Percentiles rank a stretch among this genome's conserved stretches.
Conservation (phyloP, 176 grass and related monocot species). For the Bothriochloa decipiens region DNA sequence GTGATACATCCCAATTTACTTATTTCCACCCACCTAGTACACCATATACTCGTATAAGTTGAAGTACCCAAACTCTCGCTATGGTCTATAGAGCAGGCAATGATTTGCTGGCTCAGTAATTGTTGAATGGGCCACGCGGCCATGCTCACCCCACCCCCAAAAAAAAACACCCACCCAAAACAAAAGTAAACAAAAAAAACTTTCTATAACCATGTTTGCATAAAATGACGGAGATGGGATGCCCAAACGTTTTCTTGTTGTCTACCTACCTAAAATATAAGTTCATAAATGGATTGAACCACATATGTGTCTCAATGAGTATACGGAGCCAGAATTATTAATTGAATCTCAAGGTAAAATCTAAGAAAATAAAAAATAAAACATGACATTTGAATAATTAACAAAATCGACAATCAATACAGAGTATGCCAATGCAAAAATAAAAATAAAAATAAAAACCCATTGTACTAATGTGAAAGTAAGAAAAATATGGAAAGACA, state of each 20-base stretch:
- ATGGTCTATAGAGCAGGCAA: background rate
- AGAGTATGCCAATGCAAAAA: background rate
- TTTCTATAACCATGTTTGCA: slow-evolving; percentile 21
- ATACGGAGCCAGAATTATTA: background rate
- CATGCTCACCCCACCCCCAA: too few relatives aligned
- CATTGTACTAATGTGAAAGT: slow-evolving; percentile 9
- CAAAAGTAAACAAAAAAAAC: background rate
- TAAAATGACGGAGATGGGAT: slow-evolving; percentile 27
- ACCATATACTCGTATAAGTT: background rate
- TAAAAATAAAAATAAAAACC: too few relatives aligned
- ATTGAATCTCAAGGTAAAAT: slow-evolving; percentile 14
- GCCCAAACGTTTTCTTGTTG: background rate
- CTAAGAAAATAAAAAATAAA: background rate
- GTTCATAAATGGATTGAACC: slow-evolving; percentile 19
- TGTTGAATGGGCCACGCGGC: background rate
- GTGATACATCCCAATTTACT: slow-evolving; percentile 13
- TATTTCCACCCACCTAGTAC: slow-evolving; percentile 1
- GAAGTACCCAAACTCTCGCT: slow-evolving; percentile 30
- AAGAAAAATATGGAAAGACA: slow-evolving; percentile 8
- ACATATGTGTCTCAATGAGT: slow-evolving; percentile 21
- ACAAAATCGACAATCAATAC: slow-evolving; percentile 7
- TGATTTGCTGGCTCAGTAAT: slow-evolving; percentile 5
- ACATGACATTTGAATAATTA: slow-evolving; percentile 13
- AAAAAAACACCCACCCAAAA: background rate
- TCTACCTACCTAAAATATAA: slow-evolving; percentile 25